Base-by-base conservation (phyloP, 257 asterid genomes). In the Dorcoceras hygrometricum region DNA sequence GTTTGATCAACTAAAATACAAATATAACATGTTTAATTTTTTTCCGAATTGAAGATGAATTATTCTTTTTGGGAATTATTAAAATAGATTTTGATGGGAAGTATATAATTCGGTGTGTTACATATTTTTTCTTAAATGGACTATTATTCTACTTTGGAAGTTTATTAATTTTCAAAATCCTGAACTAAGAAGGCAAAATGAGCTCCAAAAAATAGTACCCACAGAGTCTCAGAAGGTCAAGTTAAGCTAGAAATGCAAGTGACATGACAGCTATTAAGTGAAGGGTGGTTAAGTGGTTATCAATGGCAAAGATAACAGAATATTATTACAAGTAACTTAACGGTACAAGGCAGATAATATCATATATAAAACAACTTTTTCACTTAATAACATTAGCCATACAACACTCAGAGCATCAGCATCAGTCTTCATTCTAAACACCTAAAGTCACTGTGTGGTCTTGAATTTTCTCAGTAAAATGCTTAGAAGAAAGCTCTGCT, bases 401-500 rank as follows among this genome's bases (percentile, higher is more conserved):
- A 73, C 73, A 74, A 67, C 48, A 73, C 74, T 29, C n/a, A 39
- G 65, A 62, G 71, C 16, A 71, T 77, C 59, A 76, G 75, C 81
- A 71, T 75, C 79, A 79, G 84, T 72, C 77, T 73, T 53, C 76
- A 54, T 72, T 78, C 89, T 83, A 86, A 71, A 23, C 62, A 61
- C 54, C 86, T 78, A 82, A 81, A 69, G 84, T 77, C 90, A 84
- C 67, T 59, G 79, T 74, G 81, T 70, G 59, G 57, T 32, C 75
- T 43, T 29, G 69, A 69, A 70, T 75, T 62, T 58, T 28, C n/a
- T 63, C 57, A 66, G 34, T 43, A 63, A 23, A 63, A 65, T 43
- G 76, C 81, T 94, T 86, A 90, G 89, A 93, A 93, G 85, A 93
- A 93, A 71, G 99, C 99, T 79, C 97, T 77, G 60, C 97, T 90